Base-by-base conservation (phyloP, 257 asterid genomes). In the Anisodus acutangulus region DNA sequence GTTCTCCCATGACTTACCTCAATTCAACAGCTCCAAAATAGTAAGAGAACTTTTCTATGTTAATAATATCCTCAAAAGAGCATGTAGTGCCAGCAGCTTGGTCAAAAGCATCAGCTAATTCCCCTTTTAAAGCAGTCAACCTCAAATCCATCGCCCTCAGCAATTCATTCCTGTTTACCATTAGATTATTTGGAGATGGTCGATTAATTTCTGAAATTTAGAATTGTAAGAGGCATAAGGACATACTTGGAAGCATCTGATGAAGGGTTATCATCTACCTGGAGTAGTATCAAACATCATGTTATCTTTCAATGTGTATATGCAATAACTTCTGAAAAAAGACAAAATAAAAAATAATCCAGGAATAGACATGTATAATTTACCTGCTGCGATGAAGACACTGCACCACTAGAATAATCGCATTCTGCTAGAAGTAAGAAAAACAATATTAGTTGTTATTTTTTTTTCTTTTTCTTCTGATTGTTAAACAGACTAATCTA, bases 201-300 rank as follows among this genome's bases (percentile, higher is more conserved):
- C 62, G 37, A 43, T 45, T 58, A 54, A 79, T 83, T 22, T 63
- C 37, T 19, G 79, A 74, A 41, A 76, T 82, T 60, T 37, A 71
- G 85, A 82, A 81, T 78, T 66, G 79, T 72, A 78, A 64, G 86
- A 76, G 85, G 71, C 55, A 67, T 15, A 68, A 19, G 80, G 76
- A 86, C 91, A 81, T 97, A 97, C 99, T 95, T 97, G 86, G 99
- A 91, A 87, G 97, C 91, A 87, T 93, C 91, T 13, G 95, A 90
- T 2, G 87, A 66, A n/a, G 85, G 41, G 49, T 60, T 70, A 51
- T 68, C 90, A 83, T 89, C 93, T 88, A 81, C 93, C 99, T 94
- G 95, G 41, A 76, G 79, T 86, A 63, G 87, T 78, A 86, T 87
- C 87, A 89, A 69, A 47, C 58, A 84, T 83, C 83, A 43, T 80